Evolutionary conservation across 495 filamentous ascomycete genomes (phyloP).

Genomic region (Aspergillus asperescens): DNA sequence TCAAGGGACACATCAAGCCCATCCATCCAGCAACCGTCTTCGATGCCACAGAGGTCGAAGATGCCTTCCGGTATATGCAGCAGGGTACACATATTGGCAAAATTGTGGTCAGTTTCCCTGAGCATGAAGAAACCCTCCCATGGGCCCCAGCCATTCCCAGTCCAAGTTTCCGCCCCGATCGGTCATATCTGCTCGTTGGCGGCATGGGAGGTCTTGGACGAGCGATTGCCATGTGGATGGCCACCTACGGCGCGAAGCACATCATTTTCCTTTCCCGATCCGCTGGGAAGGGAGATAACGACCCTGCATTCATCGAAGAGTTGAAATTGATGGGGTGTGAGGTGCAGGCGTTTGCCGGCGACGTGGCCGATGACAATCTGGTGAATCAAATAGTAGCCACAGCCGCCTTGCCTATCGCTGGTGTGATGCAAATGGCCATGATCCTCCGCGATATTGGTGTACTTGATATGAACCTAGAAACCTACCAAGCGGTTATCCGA

Average conservation of each 20-base stretch:
- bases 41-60: slow-evolving; percentile 35
- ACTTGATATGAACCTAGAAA: background rate
- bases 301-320: slow-evolving; percentile 33
- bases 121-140: slow-evolving; percentile 4
- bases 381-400: background rate
- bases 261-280: slow-evolving; percentile 43
- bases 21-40: slow-evolving; percentile 11
- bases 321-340: slow-evolving; percentile 22
- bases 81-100: slow-evolving; percentile 31
- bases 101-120: slow-evolving; percentile 19
- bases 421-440: slow-evolving; percentile 35
- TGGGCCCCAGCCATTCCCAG: background rate
- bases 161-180: slow-evolving; percentile 8
- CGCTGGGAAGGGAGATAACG: background rate
- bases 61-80: slow-evolving; percentile 47
- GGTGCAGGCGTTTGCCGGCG: slow-evolving; percentile 13
- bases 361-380: slow-evolving; percentile 8
- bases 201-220: slow-evolving; percentile 55
- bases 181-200: slow-evolving; percentile 38
- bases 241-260: slow-evolving; percentile 47
- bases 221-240: slow-evolving; percentile 53
- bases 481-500: background rate
- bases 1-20: background rate
- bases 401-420: slow-evolving; percentile 12
- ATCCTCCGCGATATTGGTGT: slow-evolving; percentile 16